Evolutionary conservation across 371 early-diverging fungal genomes (phyloP).

Genomic region (Saksenaea vasiformis): DNA sequence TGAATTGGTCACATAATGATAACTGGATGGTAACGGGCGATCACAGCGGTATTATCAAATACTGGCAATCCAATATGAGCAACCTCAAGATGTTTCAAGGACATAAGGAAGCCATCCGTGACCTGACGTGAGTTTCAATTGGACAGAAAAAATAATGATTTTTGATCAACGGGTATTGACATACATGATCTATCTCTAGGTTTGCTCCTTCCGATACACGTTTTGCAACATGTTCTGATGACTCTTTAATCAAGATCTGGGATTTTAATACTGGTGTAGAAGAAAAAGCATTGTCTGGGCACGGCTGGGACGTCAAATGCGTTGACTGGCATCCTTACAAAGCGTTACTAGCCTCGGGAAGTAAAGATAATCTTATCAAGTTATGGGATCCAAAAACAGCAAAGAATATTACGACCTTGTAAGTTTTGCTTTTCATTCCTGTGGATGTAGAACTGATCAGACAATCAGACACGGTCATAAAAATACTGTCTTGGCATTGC

Average conservation of each 20-base stretch:
- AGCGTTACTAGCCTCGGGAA: slow-evolving; percentile 96
- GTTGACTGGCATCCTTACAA: slow-evolving; percentile 99
- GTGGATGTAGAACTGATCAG: neutral
- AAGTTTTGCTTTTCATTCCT: slow-evolving; percentile 29
- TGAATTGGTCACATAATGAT: slow-evolving; percentile 98
- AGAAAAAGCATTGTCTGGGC: slow-evolving; percentile 88
- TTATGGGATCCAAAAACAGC: slow-evolving; percentile 99
- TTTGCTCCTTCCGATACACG: slow-evolving; percentile 80
- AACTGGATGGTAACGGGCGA: slow-evolving; percentile 98
- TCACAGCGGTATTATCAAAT: slow-evolving; percentile 96
- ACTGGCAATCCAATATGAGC: slow-evolving; percentile 99
- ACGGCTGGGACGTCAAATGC: slow-evolving; percentile 99
- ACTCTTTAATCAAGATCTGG: slow-evolving; percentile 97
- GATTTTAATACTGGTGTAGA: slow-evolving; percentile 89
- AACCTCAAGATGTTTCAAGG: slow-evolving; percentile 93
- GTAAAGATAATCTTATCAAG: slow-evolving; percentile 98
- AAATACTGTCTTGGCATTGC: slow-evolving; percentile 89
- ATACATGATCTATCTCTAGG: slow-evolving; percentile 27
- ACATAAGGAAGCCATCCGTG: slow-evolving; percentile 95
- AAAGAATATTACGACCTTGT: slow-evolving; percentile 89
- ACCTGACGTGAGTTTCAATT: slow-evolving; percentile 64
- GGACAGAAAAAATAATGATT: neutral
- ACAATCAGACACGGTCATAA: slow-evolving; percentile 92
- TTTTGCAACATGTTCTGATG: slow-evolving; percentile 98
- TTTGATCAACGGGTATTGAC: neutral